Evolutionary conservation across 2,329 filamentous ascomycete species (phyloP).

Genomic region (Trichophyton benhamiae): DNA sequence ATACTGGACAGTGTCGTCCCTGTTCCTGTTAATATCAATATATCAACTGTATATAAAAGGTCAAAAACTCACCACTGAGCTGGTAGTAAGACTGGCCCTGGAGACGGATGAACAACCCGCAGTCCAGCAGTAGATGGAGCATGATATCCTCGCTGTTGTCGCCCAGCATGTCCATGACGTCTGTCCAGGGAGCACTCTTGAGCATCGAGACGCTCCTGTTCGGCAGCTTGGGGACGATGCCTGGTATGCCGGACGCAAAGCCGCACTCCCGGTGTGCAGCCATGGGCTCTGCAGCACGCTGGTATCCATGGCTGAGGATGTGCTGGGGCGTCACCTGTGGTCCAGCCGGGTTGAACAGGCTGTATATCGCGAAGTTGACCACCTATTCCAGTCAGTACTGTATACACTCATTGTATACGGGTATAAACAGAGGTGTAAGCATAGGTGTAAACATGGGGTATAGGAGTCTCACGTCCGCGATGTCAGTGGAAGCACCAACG

Average conservation of each 20-base stretch:
- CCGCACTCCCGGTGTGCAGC: slow-evolving; percentile 21
- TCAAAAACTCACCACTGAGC: slow-evolving; percentile 51
- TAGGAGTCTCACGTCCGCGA: slow-evolving; percentile 46
- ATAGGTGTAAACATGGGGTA: background rate
- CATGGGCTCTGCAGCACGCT: slow-evolving; percentile 34
- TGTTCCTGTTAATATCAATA: background rate
- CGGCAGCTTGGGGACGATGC: slow-evolving; percentile 49
- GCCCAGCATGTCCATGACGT: slow-evolving; percentile 62
- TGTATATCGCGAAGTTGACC: slow-evolving; percentile 65
- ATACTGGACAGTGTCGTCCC: slow-evolving; percentile 8
- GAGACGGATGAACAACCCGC: slow-evolving; percentile 59
- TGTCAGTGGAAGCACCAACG: slow-evolving; percentile 39
- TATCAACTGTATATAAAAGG: background rate
- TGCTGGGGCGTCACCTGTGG: slow-evolving; percentile 47
- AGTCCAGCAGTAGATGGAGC: slow-evolving; percentile 62
- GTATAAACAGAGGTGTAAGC: no score
- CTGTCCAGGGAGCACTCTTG: slow-evolving; percentile 61
- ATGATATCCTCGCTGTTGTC: slow-evolving; percentile 64
- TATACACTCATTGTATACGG: background rate
- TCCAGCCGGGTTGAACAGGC: slow-evolving; percentile 53
- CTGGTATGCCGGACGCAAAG: slow-evolving; percentile 46
- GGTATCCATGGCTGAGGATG: slow-evolving; percentile 73
- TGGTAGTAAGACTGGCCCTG: slow-evolving; percentile 60
- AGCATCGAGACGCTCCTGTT: slow-evolving; percentile 61
- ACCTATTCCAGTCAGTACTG: slow-evolving; percentile 40